Evolutionary conservation across 176 grass and related monocot genomes (phyloP), one percentile per base, ranked within the genome.

Genomic region (Musa troglodytarum): DNA sequence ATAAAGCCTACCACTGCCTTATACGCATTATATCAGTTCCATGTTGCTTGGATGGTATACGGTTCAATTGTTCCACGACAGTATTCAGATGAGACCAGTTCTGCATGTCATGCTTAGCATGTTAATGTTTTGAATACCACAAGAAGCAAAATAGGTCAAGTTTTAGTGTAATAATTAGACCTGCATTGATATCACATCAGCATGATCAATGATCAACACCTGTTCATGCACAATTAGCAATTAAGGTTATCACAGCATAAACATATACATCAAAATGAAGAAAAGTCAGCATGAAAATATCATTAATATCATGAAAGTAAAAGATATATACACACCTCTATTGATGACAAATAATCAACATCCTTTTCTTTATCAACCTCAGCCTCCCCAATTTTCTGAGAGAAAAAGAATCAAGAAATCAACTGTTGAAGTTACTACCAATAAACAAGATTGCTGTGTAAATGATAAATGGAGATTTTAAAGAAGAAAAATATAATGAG

Each of bases 101-200:
- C 90, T 97, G 87, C 79, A 89, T 74, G 49, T 68, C 81, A 61
- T 20, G 43, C 73, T 70, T 64, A 16, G 28, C 1, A 82, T 76
- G 1, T 86, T 19, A 85, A 14, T 77, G 80, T 15, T 50, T 75
- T 52, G n/a, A 54, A 54, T 82, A 69, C 0, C 11, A 71, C 65
- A 86, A 63, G 61, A 67, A 13, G 17, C 85, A 63, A 86, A 68
- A 55, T 15, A 19, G 58, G 22, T 73, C 3, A 16, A 69, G 86
- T 50, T 75, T 71, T 53, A 24, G n/a, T 68, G 11, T 80, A 77
- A 83, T 54, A 54, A 72, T 74, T 79, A 56, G 71, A 97, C 90
- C 88, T 97, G 94, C 94, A 97, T 93, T 82, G 75, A 55, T 77
- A 97, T 90, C 75, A 97, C 94, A 80, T 97, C 94, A 10, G 88